Evolutionary conservation across 2,329 filamentous ascomycete genomes (phyloP).

Genomic region (Sarocladiaceae sp.): DNA sequence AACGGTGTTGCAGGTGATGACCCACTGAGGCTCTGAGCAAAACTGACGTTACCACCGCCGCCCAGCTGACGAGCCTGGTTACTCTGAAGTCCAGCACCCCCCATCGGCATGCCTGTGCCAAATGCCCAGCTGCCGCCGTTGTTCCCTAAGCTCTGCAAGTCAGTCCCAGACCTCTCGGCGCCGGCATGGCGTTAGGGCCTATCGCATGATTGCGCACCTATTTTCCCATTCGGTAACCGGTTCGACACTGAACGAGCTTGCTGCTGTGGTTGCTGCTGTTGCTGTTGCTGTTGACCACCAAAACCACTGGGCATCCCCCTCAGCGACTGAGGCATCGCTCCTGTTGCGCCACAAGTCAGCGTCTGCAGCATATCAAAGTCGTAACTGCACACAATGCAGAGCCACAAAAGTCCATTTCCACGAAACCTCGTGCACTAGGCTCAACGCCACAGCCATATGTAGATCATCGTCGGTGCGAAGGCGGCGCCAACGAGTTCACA

Average conservation of each 20-base stretch:
- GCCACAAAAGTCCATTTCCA: too few species aligned
- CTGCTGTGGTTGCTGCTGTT: conserved; percentile 25
- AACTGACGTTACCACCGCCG: conserved; percentile 48
- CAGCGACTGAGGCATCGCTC: conserved; percentile 55
- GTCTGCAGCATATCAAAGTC: not conserved
- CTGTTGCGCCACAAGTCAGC: conserved; percentile 25
- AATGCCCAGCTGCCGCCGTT: conserved; percentile 53
- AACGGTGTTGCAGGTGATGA: conserved; percentile 57
- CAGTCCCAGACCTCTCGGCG: conserved; percentile 12
- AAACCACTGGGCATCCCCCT: conserved; percentile 57
- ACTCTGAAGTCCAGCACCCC: conserved; percentile 42
- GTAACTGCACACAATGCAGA: not conserved
- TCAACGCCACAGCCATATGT: too few species aligned
- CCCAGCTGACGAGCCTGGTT: conserved; percentile 48
- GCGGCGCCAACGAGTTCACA: too few species aligned
- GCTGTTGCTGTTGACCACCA: conserved; percentile 52
- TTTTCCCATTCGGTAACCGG: conserved; percentile 59
- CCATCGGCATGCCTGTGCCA: conserved; percentile 55
- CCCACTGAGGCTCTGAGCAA: conserved; percentile 59
- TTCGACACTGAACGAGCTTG: conserved; percentile 45
- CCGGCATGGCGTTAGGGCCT: too few species aligned
- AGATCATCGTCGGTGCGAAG: too few species aligned
- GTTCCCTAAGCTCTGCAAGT: conserved; percentile 31
- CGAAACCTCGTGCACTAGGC: too few species aligned
- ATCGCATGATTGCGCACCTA: conserved; percentile 43